phyloP scores from a whole-genome alignment of 2,329 filamentous ascomycete genomes.

The Dryadomyces quercivorus region DNA sequence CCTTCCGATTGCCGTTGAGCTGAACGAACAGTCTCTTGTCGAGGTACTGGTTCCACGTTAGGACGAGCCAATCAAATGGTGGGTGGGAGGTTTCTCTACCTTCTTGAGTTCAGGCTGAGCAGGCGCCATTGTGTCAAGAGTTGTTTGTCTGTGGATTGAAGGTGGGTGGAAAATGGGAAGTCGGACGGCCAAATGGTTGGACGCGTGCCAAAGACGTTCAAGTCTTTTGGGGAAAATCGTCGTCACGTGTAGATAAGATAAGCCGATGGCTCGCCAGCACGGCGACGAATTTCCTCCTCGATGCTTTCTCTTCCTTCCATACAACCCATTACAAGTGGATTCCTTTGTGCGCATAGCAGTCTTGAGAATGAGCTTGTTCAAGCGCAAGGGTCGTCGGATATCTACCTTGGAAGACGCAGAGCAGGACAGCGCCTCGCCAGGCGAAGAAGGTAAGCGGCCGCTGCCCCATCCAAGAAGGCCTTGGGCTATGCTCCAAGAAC shows the following conservation, averaged over 20 bases:
- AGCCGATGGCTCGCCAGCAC: neutral
- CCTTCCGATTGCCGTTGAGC: constrained; percentile 93
- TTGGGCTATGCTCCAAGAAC: constrained; percentile 5
- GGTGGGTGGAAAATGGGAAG: neutral
- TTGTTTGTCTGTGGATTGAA: neutral
- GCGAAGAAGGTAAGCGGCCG: constrained; percentile 25
- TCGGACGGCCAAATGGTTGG: neutral
- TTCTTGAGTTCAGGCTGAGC: constrained; percentile 98
- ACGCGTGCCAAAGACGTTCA: constrained; percentile 6
- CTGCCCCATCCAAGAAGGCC: constrained; percentile 4
- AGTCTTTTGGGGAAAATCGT: constrained; percentile 10
- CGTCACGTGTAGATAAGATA: constrained; percentile 41
- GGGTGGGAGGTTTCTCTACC: constrained; percentile 37
- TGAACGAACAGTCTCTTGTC: constrained; percentile 98
- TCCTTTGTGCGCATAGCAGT: neutral
- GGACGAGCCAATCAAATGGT: neutral
- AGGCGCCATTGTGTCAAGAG: constrained; percentile 71
- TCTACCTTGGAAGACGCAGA: constrained; percentile 57
- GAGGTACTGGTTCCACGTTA: constrained; percentile 58
- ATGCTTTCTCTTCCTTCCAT: too few relatives aligned
- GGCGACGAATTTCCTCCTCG: neutral
- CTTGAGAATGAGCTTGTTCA: constrained; percentile 42
- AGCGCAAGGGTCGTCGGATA: constrained; percentile 66
- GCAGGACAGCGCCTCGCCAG: constrained; percentile 15
- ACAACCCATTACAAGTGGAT: neutral